A percentile compares a stretch with the other conserved stretches of the same genome.
These are phyloP conservation scores for Cercospora nicotianae DNA, from an alignment of 2,329 filamentous ascomycete species.

Conservation along the genomic window DNA sequence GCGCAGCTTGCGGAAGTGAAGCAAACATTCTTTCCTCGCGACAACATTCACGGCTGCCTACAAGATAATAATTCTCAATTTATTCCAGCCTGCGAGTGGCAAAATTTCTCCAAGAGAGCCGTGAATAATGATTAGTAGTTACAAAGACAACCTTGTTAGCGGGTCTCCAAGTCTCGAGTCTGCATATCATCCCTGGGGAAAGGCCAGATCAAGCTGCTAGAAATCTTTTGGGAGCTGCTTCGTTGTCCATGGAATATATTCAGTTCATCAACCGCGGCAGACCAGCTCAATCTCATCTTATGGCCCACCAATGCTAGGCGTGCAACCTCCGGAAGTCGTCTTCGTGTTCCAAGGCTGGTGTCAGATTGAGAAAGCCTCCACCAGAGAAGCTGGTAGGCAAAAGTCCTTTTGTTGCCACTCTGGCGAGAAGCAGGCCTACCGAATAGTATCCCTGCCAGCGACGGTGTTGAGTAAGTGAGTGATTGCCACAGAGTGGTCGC, in stretches of 20 bases:
- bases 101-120: too few species aligned
- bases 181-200: neutral
- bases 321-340: too few species aligned
- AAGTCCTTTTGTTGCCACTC: neutral
- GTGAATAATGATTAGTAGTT: neutral
- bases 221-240: neutral
- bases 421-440: neutral
- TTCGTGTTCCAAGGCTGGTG: too few species aligned
- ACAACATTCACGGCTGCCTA: neutral
- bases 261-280: too few species aligned
- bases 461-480: neutral
- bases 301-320: too few species aligned
- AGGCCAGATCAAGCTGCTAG: neutral
- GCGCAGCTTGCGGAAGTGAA: neutral
- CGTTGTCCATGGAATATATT: neutral
- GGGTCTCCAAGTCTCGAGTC: neutral
- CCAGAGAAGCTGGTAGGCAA: too few species aligned
- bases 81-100: neutral
- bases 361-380: too few species aligned
- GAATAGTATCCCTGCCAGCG: neutral
- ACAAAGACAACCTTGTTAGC: neutral
- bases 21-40: neutral
- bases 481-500: neutral
- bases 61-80: neutral
- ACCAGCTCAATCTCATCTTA: too few species aligned